Percentiles rank a stretch among this genome's conserved stretches.
These are phyloP conservation scores for Suaeda aralocaspica DNA, from an alignment of 148 eudicot genomes.

Conservation along the genomic window DNA sequence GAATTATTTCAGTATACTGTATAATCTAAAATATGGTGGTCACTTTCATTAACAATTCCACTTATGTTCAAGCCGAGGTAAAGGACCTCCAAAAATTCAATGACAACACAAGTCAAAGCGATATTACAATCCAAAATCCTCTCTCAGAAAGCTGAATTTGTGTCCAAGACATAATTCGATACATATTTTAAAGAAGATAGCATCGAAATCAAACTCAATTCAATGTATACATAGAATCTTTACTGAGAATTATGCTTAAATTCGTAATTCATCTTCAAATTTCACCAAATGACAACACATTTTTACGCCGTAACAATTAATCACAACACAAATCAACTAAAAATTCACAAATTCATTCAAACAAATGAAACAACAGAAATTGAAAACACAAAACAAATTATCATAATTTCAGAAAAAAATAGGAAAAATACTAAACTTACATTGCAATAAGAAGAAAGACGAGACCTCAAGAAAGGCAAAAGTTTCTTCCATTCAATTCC, in stretches of 20 bases:
- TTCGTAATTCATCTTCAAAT: not conserved
- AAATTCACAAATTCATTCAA: not conserved
- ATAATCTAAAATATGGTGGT: not conserved
- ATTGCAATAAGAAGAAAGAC: slow-evolving; percentile 71
- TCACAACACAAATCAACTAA: not conserved
- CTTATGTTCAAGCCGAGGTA: no score
- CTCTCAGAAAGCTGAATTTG: not conserved
- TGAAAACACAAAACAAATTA: not conserved
- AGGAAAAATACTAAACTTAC: slow-evolving; percentile 40
- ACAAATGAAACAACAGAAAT: not conserved
- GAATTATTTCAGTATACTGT: not conserved
- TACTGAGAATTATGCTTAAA: not conserved
- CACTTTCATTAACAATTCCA: not conserved
- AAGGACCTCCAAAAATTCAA: not conserved
- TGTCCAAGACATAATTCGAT: not conserved
- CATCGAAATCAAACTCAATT: not conserved
- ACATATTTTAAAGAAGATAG: not conserved
- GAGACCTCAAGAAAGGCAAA: slow-evolving; percentile 78
- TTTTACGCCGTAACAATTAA: not conserved
- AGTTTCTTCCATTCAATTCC: slow-evolving; percentile 90
- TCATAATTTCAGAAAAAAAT: not conserved
- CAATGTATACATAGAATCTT: not conserved
- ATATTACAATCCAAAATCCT: not conserved
- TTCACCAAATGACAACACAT: not conserved
- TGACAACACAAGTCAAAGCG: not conserved